Conservation (phyloP, 139 green algal species). For the Haematococcus sp. region DNA sequence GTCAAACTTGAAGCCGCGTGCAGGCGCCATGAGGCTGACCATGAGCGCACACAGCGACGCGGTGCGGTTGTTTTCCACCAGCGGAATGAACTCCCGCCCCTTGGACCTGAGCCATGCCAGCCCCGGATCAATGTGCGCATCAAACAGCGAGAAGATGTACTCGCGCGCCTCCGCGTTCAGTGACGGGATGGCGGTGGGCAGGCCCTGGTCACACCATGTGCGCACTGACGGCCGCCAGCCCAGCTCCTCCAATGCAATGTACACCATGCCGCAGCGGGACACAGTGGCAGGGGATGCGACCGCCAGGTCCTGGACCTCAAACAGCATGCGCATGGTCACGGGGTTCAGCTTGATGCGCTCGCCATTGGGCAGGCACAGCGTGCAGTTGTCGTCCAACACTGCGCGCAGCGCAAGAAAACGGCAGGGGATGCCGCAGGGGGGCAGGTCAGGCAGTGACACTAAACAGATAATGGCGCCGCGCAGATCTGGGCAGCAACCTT, state of each 20-base stretch:
- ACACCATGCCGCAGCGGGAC: slow-evolving; percentile 70
- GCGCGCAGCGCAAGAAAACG: too few species aligned
- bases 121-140: slow-evolving; percentile 56
- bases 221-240: slow-evolving; percentile 59
- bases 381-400: slow-evolving; percentile 80
- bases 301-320: slow-evolving; percentile 75
- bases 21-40: slow-evolving; percentile 25
- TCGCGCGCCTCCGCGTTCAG: slow-evolving; percentile 14
- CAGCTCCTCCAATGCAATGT: slow-evolving; percentile 64
- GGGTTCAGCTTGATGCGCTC: slow-evolving; percentile 84
- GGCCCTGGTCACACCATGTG: slow-evolving; percentile 52
- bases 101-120: slow-evolving; percentile 46
- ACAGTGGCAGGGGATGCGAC: slow-evolving; percentile 67
- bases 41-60: slow-evolving; percentile 46
- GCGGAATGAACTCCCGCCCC: slow-evolving; percentile 56
- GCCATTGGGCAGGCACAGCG: slow-evolving; percentile 77
- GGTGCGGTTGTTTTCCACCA: slow-evolving; percentile 78
- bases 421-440: too few species aligned
- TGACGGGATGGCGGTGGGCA: slow-evolving; percentile 10
- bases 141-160: slow-evolving; percentile 58
- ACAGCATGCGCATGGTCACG: slow-evolving; percentile 72
- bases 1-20: slow-evolving; percentile 34
- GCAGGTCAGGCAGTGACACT: too few species aligned
- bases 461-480: too few species aligned
- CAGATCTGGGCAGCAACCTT: too few species aligned